These are phyloP conservation scores for Claviceps humidiphila DNA, from an alignment of 2,329 filamentous ascomycete genomes.

Conservation along the genomic window DNA sequence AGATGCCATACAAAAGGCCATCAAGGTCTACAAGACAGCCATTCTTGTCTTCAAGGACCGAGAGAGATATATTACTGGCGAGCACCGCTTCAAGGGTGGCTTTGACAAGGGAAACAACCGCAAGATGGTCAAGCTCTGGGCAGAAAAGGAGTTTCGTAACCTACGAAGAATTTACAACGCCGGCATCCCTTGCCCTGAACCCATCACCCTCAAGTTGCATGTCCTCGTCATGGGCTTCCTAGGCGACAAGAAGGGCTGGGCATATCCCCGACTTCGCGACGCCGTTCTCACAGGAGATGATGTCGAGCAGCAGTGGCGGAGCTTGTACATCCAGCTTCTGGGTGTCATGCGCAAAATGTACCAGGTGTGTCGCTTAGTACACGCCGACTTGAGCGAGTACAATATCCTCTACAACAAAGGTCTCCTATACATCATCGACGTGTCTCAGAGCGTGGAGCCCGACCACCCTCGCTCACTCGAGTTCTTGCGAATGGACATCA, in stretches of 20 bases:
- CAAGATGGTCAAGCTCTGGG: conserved; percentile 97
- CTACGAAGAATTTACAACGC: conserved; percentile 70
- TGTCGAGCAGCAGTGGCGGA: conserved; percentile 57
- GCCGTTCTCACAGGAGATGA: conserved; percentile 60
- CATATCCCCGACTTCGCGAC: conserved; percentile 80
- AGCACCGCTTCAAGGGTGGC: conserved; percentile 80
- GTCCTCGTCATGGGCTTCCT: conserved; percentile 92
- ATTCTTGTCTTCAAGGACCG: conserved; percentile 97
- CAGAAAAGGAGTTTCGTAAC: conserved; percentile 96
- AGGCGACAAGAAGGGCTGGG: conserved; percentile 73
- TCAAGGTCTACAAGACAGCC: conserved; percentile 98
- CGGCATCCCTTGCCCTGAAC: conserved; percentile 82
- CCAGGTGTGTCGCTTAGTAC: conserved; percentile 80
- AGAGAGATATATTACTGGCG: conserved; percentile 88
- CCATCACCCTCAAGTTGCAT: conserved; percentile 79
- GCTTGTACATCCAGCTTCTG: conserved; percentile 70
- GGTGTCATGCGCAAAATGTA: conserved; percentile 88
- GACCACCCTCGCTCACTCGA: conserved; percentile 87
- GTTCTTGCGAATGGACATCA: conserved; percentile 96
- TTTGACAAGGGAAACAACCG: conserved; percentile 92
- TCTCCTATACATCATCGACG: conserved; percentile 86
- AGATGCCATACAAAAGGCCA: conserved; percentile 59
- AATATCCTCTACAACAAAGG: conserved; percentile 83
- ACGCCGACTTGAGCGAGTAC: conserved; percentile 96
- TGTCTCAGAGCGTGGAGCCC: conserved; percentile 93